Conservation (phyloP, 192 early-diverging fungal species). For the Mortierella hygrophila region DNA sequence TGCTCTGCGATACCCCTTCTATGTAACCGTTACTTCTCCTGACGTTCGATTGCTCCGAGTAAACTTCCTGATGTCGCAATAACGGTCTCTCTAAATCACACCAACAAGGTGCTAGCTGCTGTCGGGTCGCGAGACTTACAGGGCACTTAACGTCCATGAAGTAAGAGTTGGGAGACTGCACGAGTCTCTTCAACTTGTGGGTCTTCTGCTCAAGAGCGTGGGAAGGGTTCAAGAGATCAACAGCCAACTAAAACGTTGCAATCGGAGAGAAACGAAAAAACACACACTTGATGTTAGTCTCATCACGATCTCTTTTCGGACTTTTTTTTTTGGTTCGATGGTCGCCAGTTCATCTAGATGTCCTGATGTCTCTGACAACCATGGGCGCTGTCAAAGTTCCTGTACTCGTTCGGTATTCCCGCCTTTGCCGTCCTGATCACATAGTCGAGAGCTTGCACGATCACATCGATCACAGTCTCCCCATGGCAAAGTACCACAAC, state of each 20-base stretch:
- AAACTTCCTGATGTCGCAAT: neutral
- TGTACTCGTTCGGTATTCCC: neutral
- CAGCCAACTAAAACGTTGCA: constrained; percentile 75
- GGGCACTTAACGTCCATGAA: constrained; percentile 99
- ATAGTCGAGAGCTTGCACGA: neutral
- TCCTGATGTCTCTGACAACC: neutral
- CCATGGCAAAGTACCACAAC: neutral
- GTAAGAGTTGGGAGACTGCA: constrained; percentile 97
- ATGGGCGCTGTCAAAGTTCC: neutral
- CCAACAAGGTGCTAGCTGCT: neutral
- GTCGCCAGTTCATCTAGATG: neutral
- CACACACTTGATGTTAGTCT: constrained; percentile 42
- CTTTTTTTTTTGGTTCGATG: neutral
- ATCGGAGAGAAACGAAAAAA: constrained; percentile 6
- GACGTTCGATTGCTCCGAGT: neutral
- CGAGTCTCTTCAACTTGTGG: constrained; percentile 90
- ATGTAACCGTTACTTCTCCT: neutral
- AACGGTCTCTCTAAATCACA: no score
- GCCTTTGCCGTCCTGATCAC: neutral
- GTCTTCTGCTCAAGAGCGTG: constrained; percentile 82
- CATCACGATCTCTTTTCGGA: neutral
- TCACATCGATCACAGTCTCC: constrained; percentile 6
- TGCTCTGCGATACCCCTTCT: neutral
- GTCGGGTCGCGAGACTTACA: constrained; percentile 37
- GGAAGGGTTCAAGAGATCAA: constrained; percentile 95